Conservation (phyloP, 2,329 filamentous ascomycete species). For the Sporothrix schenckii region DNA sequence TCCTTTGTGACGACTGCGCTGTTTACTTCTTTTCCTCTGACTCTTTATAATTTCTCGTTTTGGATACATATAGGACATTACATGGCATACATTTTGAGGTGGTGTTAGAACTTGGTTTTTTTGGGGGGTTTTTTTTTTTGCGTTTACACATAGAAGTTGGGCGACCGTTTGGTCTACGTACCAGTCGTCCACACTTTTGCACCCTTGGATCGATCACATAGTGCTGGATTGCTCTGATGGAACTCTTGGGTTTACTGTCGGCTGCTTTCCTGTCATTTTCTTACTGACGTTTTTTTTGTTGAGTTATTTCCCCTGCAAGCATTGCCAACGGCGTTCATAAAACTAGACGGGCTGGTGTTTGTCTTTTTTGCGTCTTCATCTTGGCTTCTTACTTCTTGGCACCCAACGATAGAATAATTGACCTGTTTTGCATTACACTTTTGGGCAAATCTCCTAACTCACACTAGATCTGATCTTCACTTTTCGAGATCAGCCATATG, state of each 20-base stretch:
- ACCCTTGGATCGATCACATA: slow-evolving; percentile 1
- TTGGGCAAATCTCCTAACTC: not conserved
- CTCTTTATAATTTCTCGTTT: not conserved
- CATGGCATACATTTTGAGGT: slow-evolving; percentile 18
- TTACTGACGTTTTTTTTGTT: slow-evolving; percentile 7
- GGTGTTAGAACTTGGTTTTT: slow-evolving; percentile 1
- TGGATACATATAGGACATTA: slow-evolving; percentile 23
- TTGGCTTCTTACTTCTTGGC: slow-evolving; percentile 5
- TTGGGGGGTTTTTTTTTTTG: too few species aligned
- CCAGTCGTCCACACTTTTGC: not conserved
- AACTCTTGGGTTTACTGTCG: not conserved
- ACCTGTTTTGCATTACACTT: not conserved
- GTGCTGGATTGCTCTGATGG: not conserved
- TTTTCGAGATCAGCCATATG: not conserved
- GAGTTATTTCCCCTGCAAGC: not conserved
- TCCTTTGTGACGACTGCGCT: slow-evolving; percentile 25
- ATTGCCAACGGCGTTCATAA: slow-evolving; percentile 27
- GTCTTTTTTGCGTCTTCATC: not conserved
- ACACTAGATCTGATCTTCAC: not conserved
- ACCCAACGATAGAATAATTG: slow-evolving; percentile 2
- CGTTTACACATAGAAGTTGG: not conserved
- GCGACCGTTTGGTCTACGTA: not conserved
- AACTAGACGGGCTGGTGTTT: slow-evolving; percentile 13
- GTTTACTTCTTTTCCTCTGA: not conserved
- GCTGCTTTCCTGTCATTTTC: not conserved